phyloP scores from a whole-genome alignment of 2,329 filamentous ascomycete genomes.

The Phialophora macrospora region DNA sequence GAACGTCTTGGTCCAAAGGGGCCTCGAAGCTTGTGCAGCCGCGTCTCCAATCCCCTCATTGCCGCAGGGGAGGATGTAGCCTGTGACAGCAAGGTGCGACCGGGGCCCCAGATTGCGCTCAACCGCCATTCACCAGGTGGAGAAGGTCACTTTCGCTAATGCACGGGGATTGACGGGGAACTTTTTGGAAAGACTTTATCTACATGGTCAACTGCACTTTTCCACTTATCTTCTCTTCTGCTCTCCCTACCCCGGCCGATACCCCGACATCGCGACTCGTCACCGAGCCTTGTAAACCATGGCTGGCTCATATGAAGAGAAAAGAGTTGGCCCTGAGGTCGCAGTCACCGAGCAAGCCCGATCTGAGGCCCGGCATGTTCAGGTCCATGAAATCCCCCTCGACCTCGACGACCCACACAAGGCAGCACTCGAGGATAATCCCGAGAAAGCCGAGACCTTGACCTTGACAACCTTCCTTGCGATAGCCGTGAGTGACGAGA shows the following conservation, averaged over 20 bases:
- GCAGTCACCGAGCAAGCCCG: conserved; percentile 5
- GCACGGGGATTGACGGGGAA: background rate
- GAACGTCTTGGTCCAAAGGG: background rate
- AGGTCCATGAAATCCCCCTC: conserved; percentile 13
- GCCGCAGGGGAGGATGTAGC: background rate
- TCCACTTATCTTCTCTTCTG: background rate
- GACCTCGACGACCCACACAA: conserved; percentile 31
- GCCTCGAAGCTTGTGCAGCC: background rate
- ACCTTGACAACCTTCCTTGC: conserved; percentile 25
- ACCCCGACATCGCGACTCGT: background rate
- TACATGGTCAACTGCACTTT: background rate
- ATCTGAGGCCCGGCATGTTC: conserved; percentile 12
- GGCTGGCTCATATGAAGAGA: conserved; percentile 14
- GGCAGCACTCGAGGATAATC: conserved; percentile 32
- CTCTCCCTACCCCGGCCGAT: background rate
- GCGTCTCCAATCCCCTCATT: background rate
- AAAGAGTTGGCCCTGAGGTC: background rate
- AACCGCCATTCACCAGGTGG: background rate
- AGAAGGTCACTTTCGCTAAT: background rate
- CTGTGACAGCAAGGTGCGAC: background rate
- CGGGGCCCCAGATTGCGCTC: background rate
- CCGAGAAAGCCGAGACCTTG: conserved; percentile 24
- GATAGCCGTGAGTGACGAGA: conserved; percentile 14
- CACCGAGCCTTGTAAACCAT: background rate
- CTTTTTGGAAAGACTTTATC: background rate